Evolutionary conservation across 1,284 basidiomycete genomes (phyloP), one percentile per base, ranked within the genome.

Genomic region (Takashimella koratensis): DNA sequence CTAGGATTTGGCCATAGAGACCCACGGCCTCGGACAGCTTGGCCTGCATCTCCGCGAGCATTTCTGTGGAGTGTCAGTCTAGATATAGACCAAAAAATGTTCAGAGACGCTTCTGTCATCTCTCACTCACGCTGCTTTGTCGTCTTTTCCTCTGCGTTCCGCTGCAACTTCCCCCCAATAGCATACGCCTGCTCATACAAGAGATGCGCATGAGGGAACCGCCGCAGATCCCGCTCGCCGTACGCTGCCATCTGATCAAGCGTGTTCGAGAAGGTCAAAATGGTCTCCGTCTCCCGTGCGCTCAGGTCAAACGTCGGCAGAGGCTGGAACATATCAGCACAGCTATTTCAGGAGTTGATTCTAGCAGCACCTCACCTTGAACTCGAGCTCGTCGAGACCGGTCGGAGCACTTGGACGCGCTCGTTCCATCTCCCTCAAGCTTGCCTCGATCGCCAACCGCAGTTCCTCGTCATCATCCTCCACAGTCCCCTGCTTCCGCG

Each of bases 381-480:
- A 66, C 26, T 73, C 72, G 5, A 59, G 79, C 24, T 83, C 82
- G 49, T 85, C 82, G 3, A 82, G 66, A 10, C 79, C 83, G 3
- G 81, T 67, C 1, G 90, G 90, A 0, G 89, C 90, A 64, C 87
- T 90, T 1, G 90, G 85, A 55, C 80, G 83, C 0, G 87, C 86
- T 6, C 86, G 85, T 57, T 84, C 86, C 24, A 86, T 86, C 66
- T 98, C 96, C 11, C 86, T 82, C 60, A 99, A 75, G 68, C 89
- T 93, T 0, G 96, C 96, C 67, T 97, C 94, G 54, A 98, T 99
- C 0, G 96, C 96, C 12, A 95, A 89, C 51, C 83, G 85, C 21
- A 99, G 79, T 62, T 98, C 92, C 10, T 90, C 88, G 71, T 98
- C 95, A 21, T 97, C 88, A 45, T 94, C 92, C 21, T 92, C 90